Conservation (phyloP, 805 yeast genomes). For the Ogataea pilisensis region DNA sequence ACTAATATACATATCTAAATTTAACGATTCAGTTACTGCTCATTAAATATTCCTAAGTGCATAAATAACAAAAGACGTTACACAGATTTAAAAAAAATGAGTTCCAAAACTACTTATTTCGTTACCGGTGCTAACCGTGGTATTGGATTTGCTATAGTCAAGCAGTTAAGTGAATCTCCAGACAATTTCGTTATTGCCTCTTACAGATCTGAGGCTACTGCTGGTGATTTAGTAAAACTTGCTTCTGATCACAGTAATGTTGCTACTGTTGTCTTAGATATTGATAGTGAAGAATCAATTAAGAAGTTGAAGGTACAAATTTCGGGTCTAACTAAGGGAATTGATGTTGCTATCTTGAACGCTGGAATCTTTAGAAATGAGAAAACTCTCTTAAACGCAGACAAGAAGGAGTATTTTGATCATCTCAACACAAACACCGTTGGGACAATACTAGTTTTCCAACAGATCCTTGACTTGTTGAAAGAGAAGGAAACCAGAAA, state of each 20-base stretch:
- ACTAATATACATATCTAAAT: too few relatives aligned
- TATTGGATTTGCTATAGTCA: constrained; percentile 34
- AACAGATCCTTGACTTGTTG: constrained; percentile 29
- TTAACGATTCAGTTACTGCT: too few relatives aligned
- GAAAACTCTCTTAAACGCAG: neutral
- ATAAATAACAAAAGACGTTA: too few relatives aligned
- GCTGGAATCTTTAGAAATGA: constrained; percentile 22
- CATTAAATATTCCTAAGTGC: too few relatives aligned
- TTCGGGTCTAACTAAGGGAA: constrained; percentile 14
- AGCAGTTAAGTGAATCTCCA: constrained; percentile 21
- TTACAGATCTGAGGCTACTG: constrained; percentile 2
- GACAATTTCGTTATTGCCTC: constrained; percentile 22
- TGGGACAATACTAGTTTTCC: constrained; percentile 31
- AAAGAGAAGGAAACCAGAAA: constrained; percentile 24
- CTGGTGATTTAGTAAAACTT: constrained; percentile 17
- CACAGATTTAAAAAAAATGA: too few relatives aligned
- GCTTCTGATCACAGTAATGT: constrained; percentile 14
- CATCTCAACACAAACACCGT: constrained; percentile 23
- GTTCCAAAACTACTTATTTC: constrained; percentile 21
- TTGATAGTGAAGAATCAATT: constrained; percentile 17
- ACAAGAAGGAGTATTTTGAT: neutral
- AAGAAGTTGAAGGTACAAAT: constrained; percentile 14
- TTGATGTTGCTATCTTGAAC: constrained; percentile 35
- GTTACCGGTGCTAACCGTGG: constrained; percentile 44
- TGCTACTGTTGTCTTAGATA: constrained; percentile 21